Base-by-base conservation (phyloP, 306 rosid genomes). In the Cercis canadensis region DNA sequence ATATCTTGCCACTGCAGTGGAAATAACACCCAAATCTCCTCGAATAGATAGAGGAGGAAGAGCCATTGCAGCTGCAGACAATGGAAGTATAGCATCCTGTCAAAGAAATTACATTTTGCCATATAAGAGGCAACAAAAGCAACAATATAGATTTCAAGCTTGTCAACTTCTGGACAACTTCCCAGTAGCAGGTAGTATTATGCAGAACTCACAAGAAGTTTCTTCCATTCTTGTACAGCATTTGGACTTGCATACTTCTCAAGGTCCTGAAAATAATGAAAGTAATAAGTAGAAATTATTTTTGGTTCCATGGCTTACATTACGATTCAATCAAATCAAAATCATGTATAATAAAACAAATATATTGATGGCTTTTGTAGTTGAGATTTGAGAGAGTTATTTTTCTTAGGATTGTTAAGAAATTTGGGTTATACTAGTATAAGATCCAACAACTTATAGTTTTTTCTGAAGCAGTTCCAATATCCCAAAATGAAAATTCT, bases 31-130 rank as follows among this genome's bases (percentile, higher is more conserved):
- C 60, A 83, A 81, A 72, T 93, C 97, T 44, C 97, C 97, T 49
- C 98, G 82, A 64, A 93, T 80, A 36, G 97, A 87, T 8, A 93
- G 87, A 69, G 98, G 97, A 21, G 98, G 98, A 78, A 93, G 90
- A 71, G 92, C 96, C 94, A 84, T 90, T 41, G 96, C 98, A 51
- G 96, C 90, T 7, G 89, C 85, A 50, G 98, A 93, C 75, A 93
- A 70, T 36, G 97, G 97, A 81, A 88, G 97, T 49, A 93, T 65
- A 33, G 94, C 89, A 78, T 93, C 97, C 96, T 89, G 90, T 49
- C 61, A 73, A 80, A 43, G 62, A 80, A 43, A 72, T 68, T 71
- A 2, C 56, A 74, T 34, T 74, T 49, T 57, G 70, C 44, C 78
- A 49, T 55, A 75, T 73, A 17, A 64, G 79, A 45, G 46, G 69